Percentiles rank a stretch among this genome's conserved stretches.
Evolutionary conservation across 1,284 basidiomycete species (phyloP).

Genomic region (Chalciporus piperatoides): DNA sequence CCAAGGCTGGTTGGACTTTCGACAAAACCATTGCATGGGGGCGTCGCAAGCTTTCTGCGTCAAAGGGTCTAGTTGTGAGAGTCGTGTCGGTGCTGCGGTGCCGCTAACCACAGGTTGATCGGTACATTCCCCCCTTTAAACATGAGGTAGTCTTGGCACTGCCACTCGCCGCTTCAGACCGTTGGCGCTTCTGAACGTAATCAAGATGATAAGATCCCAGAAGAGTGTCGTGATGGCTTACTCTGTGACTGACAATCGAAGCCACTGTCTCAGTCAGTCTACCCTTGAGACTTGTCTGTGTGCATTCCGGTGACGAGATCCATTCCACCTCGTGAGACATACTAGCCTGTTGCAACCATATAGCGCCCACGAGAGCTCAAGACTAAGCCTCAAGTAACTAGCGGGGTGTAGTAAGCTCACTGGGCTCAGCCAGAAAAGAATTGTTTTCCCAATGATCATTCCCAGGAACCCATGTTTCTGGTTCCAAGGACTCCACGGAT

Average conservation of each 20-base stretch:
- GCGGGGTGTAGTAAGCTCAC: no score
- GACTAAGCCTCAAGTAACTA: no score
- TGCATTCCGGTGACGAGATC: not conserved
- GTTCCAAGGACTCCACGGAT: conserved; percentile 10
- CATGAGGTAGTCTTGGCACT: conserved; percentile 13
- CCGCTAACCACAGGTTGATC: conserved; percentile 16
- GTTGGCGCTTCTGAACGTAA: not conserved
- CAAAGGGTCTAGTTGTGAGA: conserved; percentile 15
- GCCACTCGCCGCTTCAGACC: conserved; percentile 18
- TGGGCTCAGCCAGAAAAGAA: not conserved
- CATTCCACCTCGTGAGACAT: not conserved
- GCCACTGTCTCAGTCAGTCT: no score
- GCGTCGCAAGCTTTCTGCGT: conserved; percentile 12
- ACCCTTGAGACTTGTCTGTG: not conserved
- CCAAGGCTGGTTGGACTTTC: conserved; percentile 59
- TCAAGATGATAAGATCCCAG: conserved; percentile 2
- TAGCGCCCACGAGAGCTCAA: not conserved
- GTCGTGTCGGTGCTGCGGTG: conserved; percentile 14
- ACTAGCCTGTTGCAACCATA: not conserved
- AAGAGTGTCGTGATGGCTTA: not conserved
- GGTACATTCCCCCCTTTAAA: conserved; percentile 9
- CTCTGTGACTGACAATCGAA: no score
- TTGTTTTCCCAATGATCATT: not conserved
- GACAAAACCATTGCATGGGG: conserved; percentile 41
- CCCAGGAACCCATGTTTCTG: not conserved